Base-by-base conservation (phyloP, 352 stramenopile genomes). In the Pseudoperonospora humuli region DNA sequence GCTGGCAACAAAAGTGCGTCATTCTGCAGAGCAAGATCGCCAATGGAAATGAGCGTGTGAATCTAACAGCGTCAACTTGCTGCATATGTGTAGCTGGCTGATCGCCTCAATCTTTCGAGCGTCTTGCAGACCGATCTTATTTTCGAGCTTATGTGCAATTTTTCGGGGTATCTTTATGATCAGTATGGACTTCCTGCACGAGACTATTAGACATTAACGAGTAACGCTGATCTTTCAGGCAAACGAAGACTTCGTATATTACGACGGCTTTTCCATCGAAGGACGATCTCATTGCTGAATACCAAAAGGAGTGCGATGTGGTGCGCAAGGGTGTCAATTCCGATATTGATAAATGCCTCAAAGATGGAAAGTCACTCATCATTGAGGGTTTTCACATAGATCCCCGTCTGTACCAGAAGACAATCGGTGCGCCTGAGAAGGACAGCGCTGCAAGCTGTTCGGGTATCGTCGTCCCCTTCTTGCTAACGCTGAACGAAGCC, bases 71-170 rank as follows among this genome's bases (percentile, higher is more conserved):
- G 10, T 9, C 15, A 28, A 27, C 17, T 14, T 50, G 52, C 67
- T 78, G 9, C 13, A 41, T 14, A 19, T n/a, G 15, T 39, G 32
- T 43, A 93, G 78, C 61, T 93, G 39, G 81, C 81, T 0, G 81
- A 93, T 34, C 81, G 81, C 0, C 65, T 93, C 13, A 93, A 93
- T 45, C 56, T 93, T 7, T 93, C 81, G 23, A 93, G 81, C 20
- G 78, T 93, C 5, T 61, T 93, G 14, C 81, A 93, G 45, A 90
- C 78, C 0, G 81, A 93, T 38, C 67, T 93, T 29, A 93, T 90
- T 44, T 90, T 90, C 51, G 81, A 91, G 57, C 70, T 93, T 35
- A 93, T 93, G 81, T 93, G 81, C 59, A 93, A 93, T 36, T 93
- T 93, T 45, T 93, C 81, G 2, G 81, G 78, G 81, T 93, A 19